Percentiles rank a stretch among this genome's conserved stretches.
Conservation (phyloP, 2,329 filamentous ascomycete species). For the Phialophora tarda region DNA sequence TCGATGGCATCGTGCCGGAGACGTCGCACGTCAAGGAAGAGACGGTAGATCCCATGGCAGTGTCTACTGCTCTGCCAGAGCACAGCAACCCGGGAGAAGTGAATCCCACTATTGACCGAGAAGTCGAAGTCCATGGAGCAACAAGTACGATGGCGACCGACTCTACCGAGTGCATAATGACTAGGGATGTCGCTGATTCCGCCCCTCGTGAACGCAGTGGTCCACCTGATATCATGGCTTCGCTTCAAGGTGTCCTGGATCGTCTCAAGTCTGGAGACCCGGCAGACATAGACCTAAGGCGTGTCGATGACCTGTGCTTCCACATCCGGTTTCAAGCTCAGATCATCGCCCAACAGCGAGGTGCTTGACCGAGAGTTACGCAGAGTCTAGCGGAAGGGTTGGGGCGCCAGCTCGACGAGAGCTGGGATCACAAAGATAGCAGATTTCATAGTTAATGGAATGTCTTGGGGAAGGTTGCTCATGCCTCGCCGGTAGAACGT, state of each 20-base stretch:
- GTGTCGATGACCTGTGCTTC: slow-evolving; percentile 37
- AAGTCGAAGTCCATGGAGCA: neutral
- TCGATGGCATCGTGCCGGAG: slow-evolving; percentile 13
- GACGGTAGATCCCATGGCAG: neutral
- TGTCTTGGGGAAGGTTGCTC: neutral
- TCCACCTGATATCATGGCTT: slow-evolving; percentile 17
- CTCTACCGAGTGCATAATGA: neutral
- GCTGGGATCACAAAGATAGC: neutral
- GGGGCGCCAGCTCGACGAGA: neutral
- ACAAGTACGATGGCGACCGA: neutral
- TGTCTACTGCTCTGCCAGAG: neutral
- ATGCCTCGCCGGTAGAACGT: slow-evolving; percentile 1
- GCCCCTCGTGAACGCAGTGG: neutral
- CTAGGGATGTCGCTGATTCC: neutral
- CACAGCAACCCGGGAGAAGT: neutral
- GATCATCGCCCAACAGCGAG: slow-evolving; percentile 22
- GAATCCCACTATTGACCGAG: neutral
- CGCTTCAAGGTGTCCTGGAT: slow-evolving; percentile 30
- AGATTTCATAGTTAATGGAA: neutral
- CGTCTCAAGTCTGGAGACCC: slow-evolving; percentile 23
- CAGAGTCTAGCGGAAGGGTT: neutral
- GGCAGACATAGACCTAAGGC: slow-evolving; percentile 30
- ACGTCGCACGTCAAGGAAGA: neutral
- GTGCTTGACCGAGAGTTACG: neutral
- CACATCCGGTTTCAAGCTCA: slow-evolving; percentile 37